Percentiles rank a stretch among this genome's conserved stretches.
Conservation (phyloP, 352 stramenopile genomes). For the Detonula confervacea region DNA sequence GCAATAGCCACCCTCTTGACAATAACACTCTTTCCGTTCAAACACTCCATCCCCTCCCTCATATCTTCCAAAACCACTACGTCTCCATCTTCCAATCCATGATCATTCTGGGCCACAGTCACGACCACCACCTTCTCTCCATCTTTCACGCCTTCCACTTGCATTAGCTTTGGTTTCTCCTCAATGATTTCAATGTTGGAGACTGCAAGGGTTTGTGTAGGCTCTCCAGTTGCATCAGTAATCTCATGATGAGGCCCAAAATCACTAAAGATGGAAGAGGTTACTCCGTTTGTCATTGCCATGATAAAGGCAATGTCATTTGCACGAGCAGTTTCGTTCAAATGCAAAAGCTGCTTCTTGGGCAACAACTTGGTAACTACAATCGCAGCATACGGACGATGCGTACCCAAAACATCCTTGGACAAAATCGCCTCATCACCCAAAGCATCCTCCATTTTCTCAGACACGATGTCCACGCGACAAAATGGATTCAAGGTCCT, state of each 20-base stretch:
- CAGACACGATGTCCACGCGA: conserved; percentile 54
- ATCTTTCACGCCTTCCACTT: conserved; percentile 56
- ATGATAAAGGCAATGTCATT: conserved; percentile 88
- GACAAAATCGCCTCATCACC: conserved; percentile 30
- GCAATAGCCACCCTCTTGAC: conserved; percentile 66
- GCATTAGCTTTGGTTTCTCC: conserved; percentile 48
- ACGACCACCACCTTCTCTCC: conserved; percentile 60
- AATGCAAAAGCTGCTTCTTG: conserved; percentile 42
- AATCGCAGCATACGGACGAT: conserved; percentile 49
- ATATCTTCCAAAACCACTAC: conserved; percentile 66
- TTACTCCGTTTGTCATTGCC: conserved; percentile 91
- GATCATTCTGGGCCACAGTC: conserved; percentile 66
- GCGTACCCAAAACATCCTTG: conserved; percentile 53
- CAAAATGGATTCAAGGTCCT: conserved; percentile 66
- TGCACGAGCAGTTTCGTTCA: conserved; percentile 52
- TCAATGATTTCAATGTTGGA: conserved; percentile 64
- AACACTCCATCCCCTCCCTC: conserved; percentile 47
- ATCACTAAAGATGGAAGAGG: conserved; percentile 95
- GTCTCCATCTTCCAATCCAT: conserved; percentile 70
- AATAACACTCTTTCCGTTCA: conserved; percentile 59
- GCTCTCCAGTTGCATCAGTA: conserved; percentile 62
- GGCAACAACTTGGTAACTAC: conserved; percentile 57
- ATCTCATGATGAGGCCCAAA: conserved; percentile 87
- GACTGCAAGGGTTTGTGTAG: conserved; percentile 58
- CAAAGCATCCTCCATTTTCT: conserved; percentile 5